Evolutionary conservation across 2,329 filamentous ascomycete genomes (phyloP).

Genomic region (Ceratocystiopsis sp.): DNA sequence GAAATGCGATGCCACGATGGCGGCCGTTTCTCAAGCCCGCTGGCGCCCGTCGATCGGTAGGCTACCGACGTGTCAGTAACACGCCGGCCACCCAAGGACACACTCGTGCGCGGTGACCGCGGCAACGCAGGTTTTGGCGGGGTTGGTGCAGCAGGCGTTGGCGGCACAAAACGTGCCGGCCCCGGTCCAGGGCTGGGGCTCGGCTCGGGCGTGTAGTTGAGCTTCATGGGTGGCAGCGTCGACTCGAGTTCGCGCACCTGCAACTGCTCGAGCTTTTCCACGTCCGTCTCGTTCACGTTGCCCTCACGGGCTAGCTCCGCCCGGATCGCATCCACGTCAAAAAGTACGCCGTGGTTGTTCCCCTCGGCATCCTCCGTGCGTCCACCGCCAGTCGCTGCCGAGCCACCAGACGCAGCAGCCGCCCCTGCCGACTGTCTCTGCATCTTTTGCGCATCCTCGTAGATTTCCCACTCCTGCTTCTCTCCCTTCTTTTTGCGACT

Average conservation of each 20-base stretch:
- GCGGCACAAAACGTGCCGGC: neutral
- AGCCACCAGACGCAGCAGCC: neutral
- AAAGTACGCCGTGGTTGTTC: constrained; percentile 53
- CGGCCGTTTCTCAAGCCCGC: neutral
- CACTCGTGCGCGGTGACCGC: constrained; percentile 15
- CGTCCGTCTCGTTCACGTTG: constrained; percentile 13
- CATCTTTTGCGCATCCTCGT: constrained; percentile 42
- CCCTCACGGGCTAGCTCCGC: constrained; percentile 64
- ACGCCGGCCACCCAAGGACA: neutral
- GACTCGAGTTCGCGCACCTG: constrained; percentile 69
- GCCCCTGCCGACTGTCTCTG: neutral
- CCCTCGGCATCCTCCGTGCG: constrained; percentile 31
- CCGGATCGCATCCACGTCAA: constrained; percentile 88
- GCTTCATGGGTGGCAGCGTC: constrained; percentile 78
- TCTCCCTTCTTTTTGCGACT: constrained; percentile 62
- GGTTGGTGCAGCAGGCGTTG: constrained; percentile 15
- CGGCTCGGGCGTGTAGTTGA: constrained; percentile 32
- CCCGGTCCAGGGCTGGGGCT: constrained; percentile 9
- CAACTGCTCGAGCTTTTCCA: constrained; percentile 22
- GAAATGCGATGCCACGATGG: constrained; percentile 7
- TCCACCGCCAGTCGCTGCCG: constrained; percentile 8
- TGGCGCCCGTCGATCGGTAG: constrained; percentile 1
- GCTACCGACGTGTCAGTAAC: constrained; percentile 4
- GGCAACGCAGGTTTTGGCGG: constrained; percentile 10
- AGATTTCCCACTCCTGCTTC: constrained; percentile 88